Conservation (phyloP, 495 filamentous ascomycete species). For the Hyaloscypha hepaticicola region DNA sequence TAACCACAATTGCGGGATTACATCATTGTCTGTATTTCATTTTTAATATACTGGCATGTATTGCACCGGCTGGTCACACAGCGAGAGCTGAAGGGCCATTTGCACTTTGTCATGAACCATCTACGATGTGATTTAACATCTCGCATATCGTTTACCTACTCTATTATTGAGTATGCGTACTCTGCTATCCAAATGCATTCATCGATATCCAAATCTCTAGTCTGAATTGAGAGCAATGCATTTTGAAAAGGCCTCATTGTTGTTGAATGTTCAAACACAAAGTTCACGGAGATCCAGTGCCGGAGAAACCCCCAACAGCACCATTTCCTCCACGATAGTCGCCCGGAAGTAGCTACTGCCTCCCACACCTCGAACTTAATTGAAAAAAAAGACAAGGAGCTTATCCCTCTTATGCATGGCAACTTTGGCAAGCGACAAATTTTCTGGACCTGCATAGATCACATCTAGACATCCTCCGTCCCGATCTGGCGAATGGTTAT, state of each 20-base stretch:
- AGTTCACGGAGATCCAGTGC: no score
- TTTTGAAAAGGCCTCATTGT: background rate
- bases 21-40: background rate
- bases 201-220: background rate
- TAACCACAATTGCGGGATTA: constrained; percentile 19
- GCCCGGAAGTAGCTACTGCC: no score
- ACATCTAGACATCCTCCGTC: no score
- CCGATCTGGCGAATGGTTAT: no score
- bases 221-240: background rate
- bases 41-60: background rate
- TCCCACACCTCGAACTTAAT: no score
- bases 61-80: background rate
- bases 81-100: background rate
- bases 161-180: background rate
- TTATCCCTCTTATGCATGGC: no score
- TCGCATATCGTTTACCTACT: background rate
- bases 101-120: background rate
- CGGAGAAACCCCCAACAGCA: no score
- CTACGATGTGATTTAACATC: background rate
- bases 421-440: no score
- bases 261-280: background rate
- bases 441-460: no score
- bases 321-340: no score
- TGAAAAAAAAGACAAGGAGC: no score
- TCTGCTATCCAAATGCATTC: background rate